Evolutionary conservation across 345 rosid species (phyloP), one percentile per base, ranked within the genome.

Genomic region (Hibiscus mutabilis): DNA sequence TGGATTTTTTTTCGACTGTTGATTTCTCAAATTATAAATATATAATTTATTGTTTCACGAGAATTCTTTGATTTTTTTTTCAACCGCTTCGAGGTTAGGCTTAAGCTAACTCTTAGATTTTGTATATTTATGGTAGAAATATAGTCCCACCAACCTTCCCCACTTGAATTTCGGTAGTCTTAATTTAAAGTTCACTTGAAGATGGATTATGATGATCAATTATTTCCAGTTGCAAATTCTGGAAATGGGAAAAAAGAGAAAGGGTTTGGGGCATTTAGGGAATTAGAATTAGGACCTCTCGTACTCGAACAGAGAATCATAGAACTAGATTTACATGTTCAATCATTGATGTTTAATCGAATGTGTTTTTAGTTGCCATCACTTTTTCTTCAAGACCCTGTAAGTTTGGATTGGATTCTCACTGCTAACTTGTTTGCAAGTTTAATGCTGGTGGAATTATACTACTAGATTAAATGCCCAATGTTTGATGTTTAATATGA

Each of bases 211-310:
- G n/a, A 21, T 13, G 33, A 22, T 42, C 11, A 63, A 18, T 19
- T 68, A 18, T 42, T 42, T 42, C 14, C 13, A 10, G 14, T 11
- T 10, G 46, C 46, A 42, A 10, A 42, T 42, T 42, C 9, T 42
- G 46, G 46, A 15, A 47, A 47, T 3, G 53, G n/a, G n/a, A n/a
- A n/a, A 2, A 7, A 6, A 6, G 5, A 37, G 8, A 47, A 3
- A 47, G 18, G 18, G 6, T 13, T 47, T 3, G 66, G 47, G 47
- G 47, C 24, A 33, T 62, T 33, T 44, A 22, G 66, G 86, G 90
- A 86, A 88, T 89, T 81, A 89, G 86, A 88, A 89, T 87, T 88
- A 87, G 89, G 97, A 86, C 90, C 91, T 84, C 88, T 87, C 84
- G 3, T 47, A 14, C 53, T 47, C n/a, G n/a, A 47, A 0, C 2